phyloP scores from a whole-genome alignment of 306 rosid species.

The Carpinus fangiana region DNA sequence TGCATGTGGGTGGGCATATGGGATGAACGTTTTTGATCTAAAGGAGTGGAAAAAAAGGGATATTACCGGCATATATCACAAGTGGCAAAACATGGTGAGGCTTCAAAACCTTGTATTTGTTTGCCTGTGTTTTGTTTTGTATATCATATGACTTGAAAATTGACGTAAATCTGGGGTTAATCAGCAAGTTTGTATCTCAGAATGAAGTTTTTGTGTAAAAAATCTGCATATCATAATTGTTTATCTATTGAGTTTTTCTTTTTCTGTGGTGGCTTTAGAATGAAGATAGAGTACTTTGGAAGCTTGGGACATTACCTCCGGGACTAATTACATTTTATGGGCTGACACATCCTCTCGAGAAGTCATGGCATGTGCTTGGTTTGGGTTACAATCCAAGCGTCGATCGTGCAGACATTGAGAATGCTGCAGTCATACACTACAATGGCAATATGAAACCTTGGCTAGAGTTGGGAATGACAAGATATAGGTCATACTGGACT shows the following conservation, averaged over 20 bases:
- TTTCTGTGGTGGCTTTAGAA: constrained; percentile 54
- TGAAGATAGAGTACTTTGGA: constrained; percentile 90
- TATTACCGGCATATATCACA: constrained; percentile 94
- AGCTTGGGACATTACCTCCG: constrained; percentile 94
- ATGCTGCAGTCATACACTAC: constrained; percentile 90
- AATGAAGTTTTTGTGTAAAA: no score
- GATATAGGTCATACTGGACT: constrained; percentile 80
- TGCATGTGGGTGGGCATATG: constrained; percentile 98
- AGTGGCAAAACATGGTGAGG: constrained; percentile 98
- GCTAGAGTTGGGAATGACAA: constrained; percentile 87
- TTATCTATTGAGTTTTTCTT: constrained; percentile 12
- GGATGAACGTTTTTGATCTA: constrained; percentile 94
- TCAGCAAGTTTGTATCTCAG: neutral
- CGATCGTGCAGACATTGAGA: constrained; percentile 56
- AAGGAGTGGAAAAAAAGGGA: constrained; percentile 88
- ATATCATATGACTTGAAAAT: neutral
- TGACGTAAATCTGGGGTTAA: neutral
- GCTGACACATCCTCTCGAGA: constrained; percentile 74
- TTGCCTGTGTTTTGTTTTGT: constrained; percentile 7
- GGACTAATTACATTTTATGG: constrained; percentile 93
- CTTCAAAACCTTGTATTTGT: constrained; percentile 21
- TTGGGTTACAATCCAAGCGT: constrained; percentile 93
- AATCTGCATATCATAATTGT: neutral
- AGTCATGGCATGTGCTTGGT: constrained; percentile 98
- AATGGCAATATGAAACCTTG: constrained; percentile 98